Evolutionary conservation across 192 early-diverging fungal genomes (phyloP).

Genomic region (Paraglomus occultum): DNA sequence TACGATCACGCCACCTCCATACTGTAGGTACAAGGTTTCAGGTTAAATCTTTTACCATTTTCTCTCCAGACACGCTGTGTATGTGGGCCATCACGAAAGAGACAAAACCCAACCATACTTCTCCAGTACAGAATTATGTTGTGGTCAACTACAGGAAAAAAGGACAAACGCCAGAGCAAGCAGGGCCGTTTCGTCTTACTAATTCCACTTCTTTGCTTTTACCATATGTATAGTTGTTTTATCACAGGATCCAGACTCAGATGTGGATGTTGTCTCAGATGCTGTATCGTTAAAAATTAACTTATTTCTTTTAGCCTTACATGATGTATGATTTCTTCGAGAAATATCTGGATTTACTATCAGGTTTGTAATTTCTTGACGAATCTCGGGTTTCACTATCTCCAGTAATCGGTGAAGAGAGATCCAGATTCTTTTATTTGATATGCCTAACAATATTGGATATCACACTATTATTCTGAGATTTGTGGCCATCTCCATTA

Average conservation of each 20-base stretch:
- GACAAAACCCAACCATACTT: conserved; percentile 8
- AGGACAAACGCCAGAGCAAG: too few species aligned
- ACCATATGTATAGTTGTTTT: too few species aligned
- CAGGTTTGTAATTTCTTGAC: conserved; percentile 1
- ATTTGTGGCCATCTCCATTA: too few species aligned
- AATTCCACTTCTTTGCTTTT: too few species aligned
- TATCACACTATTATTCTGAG: conserved; percentile 5
- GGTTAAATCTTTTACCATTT: too few species aligned
- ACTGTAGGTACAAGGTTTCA: too few species aligned
- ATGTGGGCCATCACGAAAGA: too few species aligned
- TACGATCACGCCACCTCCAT: too few species aligned
- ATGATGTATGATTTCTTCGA: conserved; percentile 16
- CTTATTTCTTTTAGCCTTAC: conserved; percentile 22
- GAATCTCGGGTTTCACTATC: conserved; percentile 21
- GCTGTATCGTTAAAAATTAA: conserved; percentile 11
- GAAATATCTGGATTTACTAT: conserved; percentile 10
- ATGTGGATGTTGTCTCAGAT: conserved; percentile 4
- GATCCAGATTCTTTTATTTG: conserved; percentile 1
- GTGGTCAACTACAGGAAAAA: conserved; percentile 12
- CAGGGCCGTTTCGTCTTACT: too few species aligned
- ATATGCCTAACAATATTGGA: conserved; percentile 10
- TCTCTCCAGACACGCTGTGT: too few species aligned
- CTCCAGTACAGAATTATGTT: background rate
- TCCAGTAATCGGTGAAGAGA: conserved; percentile 7
- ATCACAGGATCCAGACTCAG: conserved; percentile 1